Conservation (phyloP, 768 basidiomycete genomes). For the Russula vinacea region DNA sequence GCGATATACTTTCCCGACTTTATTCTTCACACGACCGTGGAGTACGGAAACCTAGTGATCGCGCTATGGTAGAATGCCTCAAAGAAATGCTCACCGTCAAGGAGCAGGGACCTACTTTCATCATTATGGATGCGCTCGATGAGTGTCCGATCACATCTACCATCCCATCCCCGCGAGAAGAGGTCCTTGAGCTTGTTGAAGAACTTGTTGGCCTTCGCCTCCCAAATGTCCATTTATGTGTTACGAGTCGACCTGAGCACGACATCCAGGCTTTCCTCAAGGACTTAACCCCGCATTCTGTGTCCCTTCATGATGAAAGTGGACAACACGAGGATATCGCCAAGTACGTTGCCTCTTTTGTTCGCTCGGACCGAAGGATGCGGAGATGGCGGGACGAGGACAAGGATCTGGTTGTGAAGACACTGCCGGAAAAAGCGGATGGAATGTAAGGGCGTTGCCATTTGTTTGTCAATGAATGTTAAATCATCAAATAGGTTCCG, state of each 20-base stretch:
- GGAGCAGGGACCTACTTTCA: not conserved
- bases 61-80: not conserved
- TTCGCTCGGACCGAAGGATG: not conserved
- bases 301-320: constrained; percentile 6
- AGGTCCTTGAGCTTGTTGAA: constrained; percentile 3
- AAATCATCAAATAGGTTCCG: not conserved
- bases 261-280: constrained; percentile 2
- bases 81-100: not conserved
- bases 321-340: not conserved
- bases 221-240: constrained; percentile 1
- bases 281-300: not conserved
- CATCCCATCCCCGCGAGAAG: constrained; percentile 1
- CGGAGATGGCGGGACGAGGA: not conserved
- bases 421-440: not conserved
- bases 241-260: constrained; percentile 10
- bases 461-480: not conserved
- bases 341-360: not conserved
- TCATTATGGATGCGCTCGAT: constrained; percentile 1
- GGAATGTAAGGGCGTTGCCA: not conserved
- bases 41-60: not conserved
- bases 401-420: not conserved
- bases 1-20: not conserved
- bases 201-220: constrained; percentile 4
- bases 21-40: not conserved
- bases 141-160: constrained; percentile 1